These are phyloP conservation scores for Stemphylium beticola DNA, from an alignment of 2,329 filamentous ascomycete genomes.

Conservation along the genomic window DNA sequence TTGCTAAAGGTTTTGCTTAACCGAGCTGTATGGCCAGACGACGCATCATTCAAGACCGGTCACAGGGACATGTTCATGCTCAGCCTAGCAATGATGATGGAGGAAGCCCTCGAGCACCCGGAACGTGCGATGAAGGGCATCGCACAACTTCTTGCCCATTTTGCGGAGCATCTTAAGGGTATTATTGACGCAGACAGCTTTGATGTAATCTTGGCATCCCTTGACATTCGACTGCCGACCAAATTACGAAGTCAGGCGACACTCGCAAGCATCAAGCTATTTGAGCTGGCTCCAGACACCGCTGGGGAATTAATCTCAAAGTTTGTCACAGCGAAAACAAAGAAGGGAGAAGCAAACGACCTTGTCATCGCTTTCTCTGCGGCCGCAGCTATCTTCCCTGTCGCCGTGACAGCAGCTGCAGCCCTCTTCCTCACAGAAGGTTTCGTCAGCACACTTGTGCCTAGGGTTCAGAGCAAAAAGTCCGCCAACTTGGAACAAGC, in stretches of 20 bases:
- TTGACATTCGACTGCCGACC: constrained; percentile 81
- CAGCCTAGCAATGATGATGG: constrained; percentile 86
- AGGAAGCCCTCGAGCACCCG: constrained; percentile 78
- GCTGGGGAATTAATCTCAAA: constrained; percentile 73
- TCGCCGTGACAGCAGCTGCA: constrained; percentile 76
- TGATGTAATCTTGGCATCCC: constrained; percentile 82
- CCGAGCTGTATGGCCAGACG: constrained; percentile 49
- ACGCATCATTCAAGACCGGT: constrained; percentile 53
- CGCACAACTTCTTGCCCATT: constrained; percentile 63
- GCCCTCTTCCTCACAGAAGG: constrained; percentile 86
- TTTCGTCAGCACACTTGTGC: constrained; percentile 78
- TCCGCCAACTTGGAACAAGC: constrained; percentile 85
- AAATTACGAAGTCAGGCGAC: constrained; percentile 81
- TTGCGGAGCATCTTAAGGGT: constrained; percentile 60
- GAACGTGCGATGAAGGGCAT: constrained; percentile 67
- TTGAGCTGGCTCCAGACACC: constrained; percentile 75
- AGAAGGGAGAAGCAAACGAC: constrained; percentile 81
- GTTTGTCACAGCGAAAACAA: constrained; percentile 76
- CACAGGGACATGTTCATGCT: constrained; percentile 71
- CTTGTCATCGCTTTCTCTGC: constrained; percentile 92
- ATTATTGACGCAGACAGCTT: constrained; percentile 77
- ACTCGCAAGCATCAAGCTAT: constrained; percentile 80
- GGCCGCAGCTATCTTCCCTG: constrained; percentile 85
- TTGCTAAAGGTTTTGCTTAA: constrained; percentile 53
- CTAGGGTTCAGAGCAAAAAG: constrained; percentile 80